These are phyloP conservation scores for Globisporangium spiculum DNA, from an alignment of 352 stramenopile genomes.

Conservation along the genomic window DNA sequence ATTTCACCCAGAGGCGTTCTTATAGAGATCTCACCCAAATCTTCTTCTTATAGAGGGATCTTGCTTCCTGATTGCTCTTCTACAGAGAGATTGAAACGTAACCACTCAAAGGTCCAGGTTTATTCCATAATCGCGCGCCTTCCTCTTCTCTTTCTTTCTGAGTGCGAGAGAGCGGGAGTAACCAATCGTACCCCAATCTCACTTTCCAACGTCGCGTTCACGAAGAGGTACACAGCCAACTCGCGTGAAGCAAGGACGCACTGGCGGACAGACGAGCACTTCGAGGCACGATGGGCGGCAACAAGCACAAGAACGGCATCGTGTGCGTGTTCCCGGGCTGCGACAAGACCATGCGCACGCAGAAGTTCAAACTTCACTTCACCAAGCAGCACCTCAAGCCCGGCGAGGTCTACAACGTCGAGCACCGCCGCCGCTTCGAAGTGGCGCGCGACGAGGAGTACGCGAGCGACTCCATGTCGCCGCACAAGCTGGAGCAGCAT, in stretches of 20 bases:
- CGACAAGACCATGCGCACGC: conserved; percentile 82
- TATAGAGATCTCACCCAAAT: background rate
- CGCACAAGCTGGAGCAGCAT: conserved; percentile 13
- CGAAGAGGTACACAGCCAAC: background rate
- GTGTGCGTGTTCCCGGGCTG: conserved; percentile 79
- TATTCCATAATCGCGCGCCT: background rate
- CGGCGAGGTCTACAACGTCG: conserved; percentile 73
- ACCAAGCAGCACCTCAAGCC: conserved; percentile 71
- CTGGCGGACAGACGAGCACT: background rate
- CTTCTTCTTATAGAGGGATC: conserved; percentile 20
- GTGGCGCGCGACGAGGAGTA: conserved; percentile 62
- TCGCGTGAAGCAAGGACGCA: background rate
- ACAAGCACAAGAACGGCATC: conserved; percentile 90
- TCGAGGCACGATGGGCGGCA: conserved; percentile 54
- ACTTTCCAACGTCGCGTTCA: background rate
- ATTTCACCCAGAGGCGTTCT: background rate
- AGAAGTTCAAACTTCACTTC: conserved; percentile 88
- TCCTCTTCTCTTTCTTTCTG: background rate
- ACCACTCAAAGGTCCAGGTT: conserved; percentile 14
- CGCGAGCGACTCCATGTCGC: conserved; percentile 16
- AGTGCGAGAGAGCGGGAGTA: background rate
- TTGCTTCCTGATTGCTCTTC: conserved; percentile 19
- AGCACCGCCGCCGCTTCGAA: conserved; percentile 76
- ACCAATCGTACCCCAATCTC: conserved; percentile 13
- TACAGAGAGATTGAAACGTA: conserved; percentile 24